phyloP scores from a whole-genome alignment of 306 rosid genomes.

The Lotus japonicus region DNA sequence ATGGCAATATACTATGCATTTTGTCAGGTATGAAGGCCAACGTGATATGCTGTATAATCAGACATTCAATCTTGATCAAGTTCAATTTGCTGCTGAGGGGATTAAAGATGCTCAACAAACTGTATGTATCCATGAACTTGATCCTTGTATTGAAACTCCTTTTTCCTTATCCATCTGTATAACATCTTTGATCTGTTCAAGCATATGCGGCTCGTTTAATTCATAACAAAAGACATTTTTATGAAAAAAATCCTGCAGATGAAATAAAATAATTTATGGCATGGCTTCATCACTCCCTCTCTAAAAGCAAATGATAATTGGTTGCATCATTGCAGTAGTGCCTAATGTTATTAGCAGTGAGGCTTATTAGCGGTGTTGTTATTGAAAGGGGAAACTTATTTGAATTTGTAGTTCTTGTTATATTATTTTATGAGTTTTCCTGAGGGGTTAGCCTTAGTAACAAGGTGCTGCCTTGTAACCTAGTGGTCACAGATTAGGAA shows the following conservation, averaged over 20 bases:
- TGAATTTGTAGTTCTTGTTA: conserved; percentile 6
- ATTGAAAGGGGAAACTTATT: background rate
- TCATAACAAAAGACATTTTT: background rate
- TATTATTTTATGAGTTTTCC: background rate
- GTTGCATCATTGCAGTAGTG: background rate
- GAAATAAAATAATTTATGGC: background rate
- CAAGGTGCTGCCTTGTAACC: background rate
- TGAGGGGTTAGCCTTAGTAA: background rate
- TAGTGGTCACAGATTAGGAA: background rate
- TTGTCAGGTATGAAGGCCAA: conserved; percentile 96
- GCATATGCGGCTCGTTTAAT: background rate
- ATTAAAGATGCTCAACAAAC: conserved; percentile 97
- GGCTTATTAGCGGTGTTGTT: background rate
- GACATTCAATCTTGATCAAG: conserved; percentile 97
- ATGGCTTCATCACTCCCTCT: background rate
- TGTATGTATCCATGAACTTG: conserved; percentile 41
- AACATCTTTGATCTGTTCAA: background rate
- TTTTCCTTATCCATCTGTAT: background rate
- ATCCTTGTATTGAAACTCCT: background rate
- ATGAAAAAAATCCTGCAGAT: background rate
- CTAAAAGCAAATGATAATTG: background rate
- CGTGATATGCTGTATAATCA: conserved; percentile 94
- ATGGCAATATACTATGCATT: background rate
- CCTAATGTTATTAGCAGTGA: background rate
- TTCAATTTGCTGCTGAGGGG: conserved; percentile 89